These are phyloP conservation scores for Suillus sp. DNA, from an alignment of 768 basidiomycete species.

Conservation along the genomic window DNA sequence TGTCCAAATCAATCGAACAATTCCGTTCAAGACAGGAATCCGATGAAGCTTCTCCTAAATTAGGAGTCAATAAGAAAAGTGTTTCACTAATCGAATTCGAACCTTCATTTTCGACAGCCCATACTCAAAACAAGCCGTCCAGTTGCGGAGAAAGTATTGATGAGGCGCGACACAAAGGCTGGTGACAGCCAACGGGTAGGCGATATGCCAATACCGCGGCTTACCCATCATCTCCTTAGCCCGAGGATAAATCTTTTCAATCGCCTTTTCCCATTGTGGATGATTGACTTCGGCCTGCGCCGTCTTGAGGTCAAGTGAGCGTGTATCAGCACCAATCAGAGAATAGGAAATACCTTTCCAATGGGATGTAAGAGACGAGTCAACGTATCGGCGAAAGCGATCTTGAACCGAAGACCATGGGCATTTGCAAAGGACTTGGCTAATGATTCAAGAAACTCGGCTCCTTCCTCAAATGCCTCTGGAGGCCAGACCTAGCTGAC, in stretches of 20 bases:
- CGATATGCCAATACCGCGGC: constrained; percentile 85
- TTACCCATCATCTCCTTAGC: constrained; percentile 85
- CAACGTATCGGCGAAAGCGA: constrained; percentile 82
- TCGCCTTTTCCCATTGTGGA: constrained; percentile 92
- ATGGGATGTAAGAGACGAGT: constrained; percentile 81
- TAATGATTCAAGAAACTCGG: constrained; percentile 85
- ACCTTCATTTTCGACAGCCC: constrained; percentile 84
- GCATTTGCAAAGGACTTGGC: constrained; percentile 83
- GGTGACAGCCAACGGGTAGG: constrained; percentile 83
- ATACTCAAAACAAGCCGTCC: constrained; percentile 72
- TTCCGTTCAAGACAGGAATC: constrained; percentile 74
- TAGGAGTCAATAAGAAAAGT: constrained; percentile 11
- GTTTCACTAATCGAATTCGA: constrained; percentile 11
- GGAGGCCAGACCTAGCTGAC: constrained; percentile 84
- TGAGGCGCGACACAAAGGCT: constrained; percentile 87
- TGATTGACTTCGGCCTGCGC: constrained; percentile 96
- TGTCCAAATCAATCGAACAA: constrained; percentile 86
- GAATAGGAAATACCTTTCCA: constrained; percentile 60
- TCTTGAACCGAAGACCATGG: constrained; percentile 82
- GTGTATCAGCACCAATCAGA: background rate
- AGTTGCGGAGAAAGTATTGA: constrained; percentile 81
- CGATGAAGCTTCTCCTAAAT: constrained; percentile 78
- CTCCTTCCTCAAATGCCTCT: constrained; percentile 89
- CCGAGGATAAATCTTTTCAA: constrained; percentile 80
- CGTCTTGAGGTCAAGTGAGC: constrained; percentile 48